Conservation (phyloP, 805 yeast genomes). For the Candida tammaniensis region DNA sequence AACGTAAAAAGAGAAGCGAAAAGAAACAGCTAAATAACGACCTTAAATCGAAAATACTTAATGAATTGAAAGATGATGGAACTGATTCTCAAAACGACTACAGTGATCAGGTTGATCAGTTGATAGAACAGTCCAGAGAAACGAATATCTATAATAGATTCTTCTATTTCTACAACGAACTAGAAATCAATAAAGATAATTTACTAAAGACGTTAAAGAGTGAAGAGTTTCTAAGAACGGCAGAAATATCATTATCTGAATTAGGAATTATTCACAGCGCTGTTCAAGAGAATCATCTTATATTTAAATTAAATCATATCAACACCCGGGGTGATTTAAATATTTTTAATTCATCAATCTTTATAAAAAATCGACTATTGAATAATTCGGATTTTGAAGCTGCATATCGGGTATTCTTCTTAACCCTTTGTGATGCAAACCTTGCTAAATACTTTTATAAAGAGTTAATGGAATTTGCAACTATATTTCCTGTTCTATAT, state of each 20-base stretch:
- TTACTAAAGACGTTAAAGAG: not conserved
- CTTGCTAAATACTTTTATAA: conserved; percentile 16
- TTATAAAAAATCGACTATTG: conserved; percentile 2
- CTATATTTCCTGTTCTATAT: not conserved
- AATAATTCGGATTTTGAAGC: not conserved
- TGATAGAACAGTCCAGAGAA: too few species aligned
- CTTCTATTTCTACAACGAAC: conserved; percentile 8
- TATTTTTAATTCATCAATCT: conserved; percentile 6
- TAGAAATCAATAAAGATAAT: too few species aligned
- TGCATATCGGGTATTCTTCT: conserved; percentile 11
- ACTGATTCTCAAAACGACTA: too few species aligned
- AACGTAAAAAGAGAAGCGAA: too few species aligned
- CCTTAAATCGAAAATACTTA: too few species aligned
- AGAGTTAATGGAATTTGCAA: conserved; percentile 5
- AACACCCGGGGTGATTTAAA: conserved; percentile 7
- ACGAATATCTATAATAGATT: conserved; percentile 2
- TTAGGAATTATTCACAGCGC: too few species aligned
- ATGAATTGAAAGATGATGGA: too few species aligned
- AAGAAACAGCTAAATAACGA: too few species aligned
- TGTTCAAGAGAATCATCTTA: too few species aligned
- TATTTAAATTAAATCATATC: conserved; percentile 10
- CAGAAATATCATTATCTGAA: not conserved
- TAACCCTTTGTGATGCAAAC: conserved; percentile 27
- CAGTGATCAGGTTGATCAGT: too few species aligned
- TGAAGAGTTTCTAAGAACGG: not conserved